Base-by-base conservation (phyloP, 371 early-diverging fungal genomes). In the Saksenaea vasiformis region DNA sequence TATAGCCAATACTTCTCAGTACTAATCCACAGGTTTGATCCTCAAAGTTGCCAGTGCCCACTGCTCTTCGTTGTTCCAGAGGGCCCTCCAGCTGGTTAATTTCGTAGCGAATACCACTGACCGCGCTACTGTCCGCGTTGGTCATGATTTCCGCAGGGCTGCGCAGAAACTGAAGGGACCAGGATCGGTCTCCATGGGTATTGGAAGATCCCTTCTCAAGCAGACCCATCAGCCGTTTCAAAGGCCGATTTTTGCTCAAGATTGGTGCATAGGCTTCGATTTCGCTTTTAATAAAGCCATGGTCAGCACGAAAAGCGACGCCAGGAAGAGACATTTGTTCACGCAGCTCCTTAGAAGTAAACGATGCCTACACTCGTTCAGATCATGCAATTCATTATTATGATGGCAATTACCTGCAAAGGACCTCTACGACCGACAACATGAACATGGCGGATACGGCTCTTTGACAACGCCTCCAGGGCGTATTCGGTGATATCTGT, bases 281-380 rank as follows among this genome's bases (percentile, higher is more conserved):
- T 59, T 87, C 84, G 1, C 53, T 38, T 10, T 76, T 73, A 5
- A 95, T 66, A 39, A 89, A 76, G 2, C 61, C 72, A 14, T 68
- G 58, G 64, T 95, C 93, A 36, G 88, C 80, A 37, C 78, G 56
- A 43, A 91, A 85, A 13, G 69, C 66, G 7, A 90, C 82, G 19
- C 77, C 77, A 2, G 91, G 90, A 31, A 95, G 61, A 1, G 86
- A 72, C 65, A 95, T 83, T 89, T 98, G 91, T 68, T 98, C 99
- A n/a, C 98, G 88, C 9, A 98, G 73, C 61, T 97, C 98, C 71
- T 97, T 97, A 22, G 95, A 84, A 0, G 98, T 98, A 69, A 97
- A 97, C 4, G 95, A 80, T 22, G 88, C 89, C 91, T 91, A 73
- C 11, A 43, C 13, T 31, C 24, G 2, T 13, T 17, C 14, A 5